Evolutionary conservation across 257 asterid genomes (phyloP), one percentile per base, ranked within the genome.

Genomic region (Forsythia suspensa): DNA sequence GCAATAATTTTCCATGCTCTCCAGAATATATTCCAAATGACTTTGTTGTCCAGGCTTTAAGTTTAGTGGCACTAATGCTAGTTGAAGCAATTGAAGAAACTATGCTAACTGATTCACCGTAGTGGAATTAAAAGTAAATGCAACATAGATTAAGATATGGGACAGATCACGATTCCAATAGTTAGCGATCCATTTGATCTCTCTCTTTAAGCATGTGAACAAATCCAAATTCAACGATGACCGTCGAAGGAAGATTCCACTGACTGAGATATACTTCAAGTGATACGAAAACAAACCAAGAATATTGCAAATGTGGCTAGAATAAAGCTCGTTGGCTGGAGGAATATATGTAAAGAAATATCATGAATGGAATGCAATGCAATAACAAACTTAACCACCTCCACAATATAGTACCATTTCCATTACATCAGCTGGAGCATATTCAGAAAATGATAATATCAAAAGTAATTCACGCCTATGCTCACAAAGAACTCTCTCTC

Each of bases 141-240:
- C 24, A 24, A 24, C 24, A 24, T 24, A 24, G 24, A 24, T 24
- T 24, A n/a, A 6, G 2, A 57, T 20, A 18, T 34, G n/a, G 3
- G 57, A 40, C 71, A 74, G 36, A 48, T 73, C 38, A 39, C 52
- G 75, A 80, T 20, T 79, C 75, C 46, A 75, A 8, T 21, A n/a
- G 72, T 29, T 5, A 71, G 36, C 16, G 44, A 9, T 42, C 67
- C 46, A 78, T 71, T 71, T 11, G 5, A 57, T 41, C 44, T 15
- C 72, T 70, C 18, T 39, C n/a, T 67, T 20, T 21, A 69, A 69
- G 38, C 21, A 55, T 67, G 40, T 36, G 42, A 69, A n/a, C 76
- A 40, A 36, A 74, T 29, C 9, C 72, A 67, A 15, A 42, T 66
- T 10, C 71, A 69, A 12, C 8, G 12, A 70, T 24, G 71, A 74